phyloP scores from a whole-genome alignment of 352 stramenopile genomes.

The Pythium biforme region DNA sequence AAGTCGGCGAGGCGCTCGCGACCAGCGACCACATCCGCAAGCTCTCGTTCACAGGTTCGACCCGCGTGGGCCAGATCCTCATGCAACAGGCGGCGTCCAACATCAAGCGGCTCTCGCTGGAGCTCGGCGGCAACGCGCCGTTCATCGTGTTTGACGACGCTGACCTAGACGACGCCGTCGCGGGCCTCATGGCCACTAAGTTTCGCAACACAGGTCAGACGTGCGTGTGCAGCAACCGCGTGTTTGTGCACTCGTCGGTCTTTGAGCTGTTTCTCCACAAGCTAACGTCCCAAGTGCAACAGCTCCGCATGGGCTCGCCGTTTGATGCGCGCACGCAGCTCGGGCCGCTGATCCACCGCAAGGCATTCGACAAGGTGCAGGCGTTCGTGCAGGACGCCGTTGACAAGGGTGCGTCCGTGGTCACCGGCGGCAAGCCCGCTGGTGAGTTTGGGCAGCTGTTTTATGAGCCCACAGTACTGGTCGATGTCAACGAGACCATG shows the following conservation, averaged over 20 bases:
- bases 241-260: conserved; percentile 93
- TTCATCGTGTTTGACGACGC: conserved; percentile 93
- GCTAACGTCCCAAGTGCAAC: conserved; percentile 65
- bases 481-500: conserved; percentile 88
- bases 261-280: conserved; percentile 92
- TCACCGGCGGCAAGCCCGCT: conserved; percentile 81
- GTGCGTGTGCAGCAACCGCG: conserved; percentile 89
- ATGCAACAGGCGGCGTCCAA: conserved; percentile 77
- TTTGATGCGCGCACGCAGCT: conserved; percentile 79
- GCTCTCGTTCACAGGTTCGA: conserved; percentile 90
- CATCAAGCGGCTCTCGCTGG: conserved; percentile 83
- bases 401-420: conserved; percentile 83
- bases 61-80: conserved; percentile 73
- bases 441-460: conserved; percentile 71
- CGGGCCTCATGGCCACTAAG: conserved; percentile 83
- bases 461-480: conserved; percentile 95
- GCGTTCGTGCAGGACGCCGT: conserved; percentile 89
- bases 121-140: conserved; percentile 93
- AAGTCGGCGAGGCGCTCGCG: conserved; percentile 82
- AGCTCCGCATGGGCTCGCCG: conserved; percentile 89
- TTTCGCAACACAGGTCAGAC: conserved; percentile 90
- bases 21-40: conserved; percentile 81
- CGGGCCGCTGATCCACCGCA: conserved; percentile 95
- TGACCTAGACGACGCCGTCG: conserved; percentile 77
- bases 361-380: conserved; percentile 87